Evolutionary conservation across 345 rosid species (phyloP).

Genomic region (Citrus hindsii): DNA sequence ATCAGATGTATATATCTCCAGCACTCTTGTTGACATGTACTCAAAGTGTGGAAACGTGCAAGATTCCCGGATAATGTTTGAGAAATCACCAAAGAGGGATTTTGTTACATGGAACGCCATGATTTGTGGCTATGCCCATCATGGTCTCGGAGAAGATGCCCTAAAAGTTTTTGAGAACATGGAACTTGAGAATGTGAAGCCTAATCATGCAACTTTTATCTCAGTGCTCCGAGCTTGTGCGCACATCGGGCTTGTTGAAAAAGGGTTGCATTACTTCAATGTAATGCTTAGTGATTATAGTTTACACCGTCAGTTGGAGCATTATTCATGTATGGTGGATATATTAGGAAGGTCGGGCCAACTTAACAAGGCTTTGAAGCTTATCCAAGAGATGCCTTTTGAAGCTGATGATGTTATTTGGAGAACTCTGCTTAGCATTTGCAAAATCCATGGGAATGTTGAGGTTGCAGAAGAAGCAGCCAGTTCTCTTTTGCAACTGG

Average conservation of each 20-base stretch:
- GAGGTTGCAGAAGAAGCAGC: constrained; percentile 77
- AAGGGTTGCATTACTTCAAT: constrained; percentile 61
- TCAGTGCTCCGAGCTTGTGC: constrained; percentile 94
- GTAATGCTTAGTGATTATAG: constrained; percentile 54
- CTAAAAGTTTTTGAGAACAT: constrained; percentile 55
- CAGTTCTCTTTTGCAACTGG: constrained; percentile 48
- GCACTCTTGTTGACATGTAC: constrained; percentile 96
- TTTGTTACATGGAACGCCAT: constrained; percentile 92
- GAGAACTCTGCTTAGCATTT: constrained; percentile 78
- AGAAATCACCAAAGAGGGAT: constrained; percentile 59
- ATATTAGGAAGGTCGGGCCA: constrained; percentile 81
- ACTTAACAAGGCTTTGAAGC: constrained; percentile 48
- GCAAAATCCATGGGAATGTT: constrained; percentile 67
- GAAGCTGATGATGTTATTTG: constrained; percentile 80
- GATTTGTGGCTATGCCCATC: constrained; percentile 87
- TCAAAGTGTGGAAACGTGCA: constrained; percentile 85
- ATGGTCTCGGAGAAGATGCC: constrained; percentile 81
- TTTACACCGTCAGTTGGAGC: constrained; percentile 76
- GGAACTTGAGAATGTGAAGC: constrained; percentile 50
- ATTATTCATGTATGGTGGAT: constrained; percentile 91
- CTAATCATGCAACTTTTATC: constrained; percentile 80
- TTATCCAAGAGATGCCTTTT: constrained; percentile 67
- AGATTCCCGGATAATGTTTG: constrained; percentile 67
- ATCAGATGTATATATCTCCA: constrained; percentile 69
- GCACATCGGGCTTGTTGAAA: constrained; percentile 65